phyloP scores from a whole-genome alignment of 2,329 filamentous ascomycete genomes.

The Verticillium nonalfalfae region DNA sequence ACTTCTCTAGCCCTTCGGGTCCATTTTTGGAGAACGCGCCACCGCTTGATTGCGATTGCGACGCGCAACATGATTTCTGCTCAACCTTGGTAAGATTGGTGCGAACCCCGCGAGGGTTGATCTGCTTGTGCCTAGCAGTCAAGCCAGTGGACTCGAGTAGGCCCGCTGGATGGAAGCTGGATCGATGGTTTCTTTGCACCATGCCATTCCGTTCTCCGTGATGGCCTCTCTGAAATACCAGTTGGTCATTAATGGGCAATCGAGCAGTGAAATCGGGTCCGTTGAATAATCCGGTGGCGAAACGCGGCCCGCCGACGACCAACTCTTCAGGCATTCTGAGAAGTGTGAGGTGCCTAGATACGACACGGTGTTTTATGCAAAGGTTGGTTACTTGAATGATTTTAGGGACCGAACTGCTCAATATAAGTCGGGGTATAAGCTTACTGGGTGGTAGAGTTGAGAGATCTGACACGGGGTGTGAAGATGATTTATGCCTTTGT shows the following conservation, averaged over 20 bases:
- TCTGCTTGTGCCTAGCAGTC: slow-evolving; percentile 29
- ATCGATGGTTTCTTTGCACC: slow-evolving; percentile 35
- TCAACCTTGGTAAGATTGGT: slow-evolving; percentile 33
- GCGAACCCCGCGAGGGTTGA: slow-evolving; percentile 23
- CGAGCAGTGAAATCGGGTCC: slow-evolving; percentile 10
- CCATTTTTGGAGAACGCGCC: not conserved
- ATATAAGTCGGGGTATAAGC: slow-evolving; percentile 15
- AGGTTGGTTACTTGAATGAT: slow-evolving; percentile 22
- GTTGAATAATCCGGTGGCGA: slow-evolving; percentile 32
- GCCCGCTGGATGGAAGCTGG: slow-evolving; percentile 25
- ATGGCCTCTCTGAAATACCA: slow-evolving; percentile 16
- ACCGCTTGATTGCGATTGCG: slow-evolving; percentile 7
- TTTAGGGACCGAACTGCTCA: slow-evolving; percentile 6
- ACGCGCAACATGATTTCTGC: slow-evolving; percentile 13
- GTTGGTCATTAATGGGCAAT: slow-evolving; percentile 11
- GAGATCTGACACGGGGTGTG: slow-evolving; percentile 14
- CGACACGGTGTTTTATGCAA: too few relatives aligned
- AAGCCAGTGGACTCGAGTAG: slow-evolving; percentile 31
- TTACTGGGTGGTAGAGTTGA: slow-evolving; percentile 17
- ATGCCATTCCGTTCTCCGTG: slow-evolving; percentile 23
- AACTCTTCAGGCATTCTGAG: slow-evolving; percentile 32
- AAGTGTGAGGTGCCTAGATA: slow-evolving; percentile 17
- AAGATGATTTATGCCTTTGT: slow-evolving; percentile 15
- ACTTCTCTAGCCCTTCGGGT: slow-evolving; percentile 9
- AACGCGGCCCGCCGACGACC: slow-evolving; percentile 32